Conservation (phyloP, 2,329 filamentous ascomycete genomes). For the Ophiostoma ulmi region DNA sequence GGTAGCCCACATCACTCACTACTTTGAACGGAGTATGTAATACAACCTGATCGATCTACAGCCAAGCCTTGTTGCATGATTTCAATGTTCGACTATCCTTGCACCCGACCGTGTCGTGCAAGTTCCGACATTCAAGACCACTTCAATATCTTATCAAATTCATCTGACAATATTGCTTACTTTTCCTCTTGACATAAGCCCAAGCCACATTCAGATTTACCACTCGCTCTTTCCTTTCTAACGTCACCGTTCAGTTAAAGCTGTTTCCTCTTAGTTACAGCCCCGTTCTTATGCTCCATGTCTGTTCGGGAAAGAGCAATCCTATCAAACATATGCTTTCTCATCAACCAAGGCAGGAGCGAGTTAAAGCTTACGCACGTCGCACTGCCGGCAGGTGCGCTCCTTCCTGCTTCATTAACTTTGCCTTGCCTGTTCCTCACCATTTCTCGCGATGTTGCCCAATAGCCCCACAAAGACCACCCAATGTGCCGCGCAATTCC, state of each 20-base stretch:
- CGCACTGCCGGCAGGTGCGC: background rate
- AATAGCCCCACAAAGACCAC: background rate
- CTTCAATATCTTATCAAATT: background rate
- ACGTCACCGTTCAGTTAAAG: background rate
- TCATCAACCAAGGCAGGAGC: background rate
- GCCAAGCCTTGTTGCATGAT: background rate
- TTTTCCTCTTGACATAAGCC: background rate
- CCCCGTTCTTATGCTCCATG: background rate
- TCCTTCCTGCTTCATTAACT: background rate
- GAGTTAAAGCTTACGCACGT: background rate
- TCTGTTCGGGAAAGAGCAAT: background rate
- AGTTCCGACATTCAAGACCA: background rate
- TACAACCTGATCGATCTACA: background rate
- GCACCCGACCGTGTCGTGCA: background rate
- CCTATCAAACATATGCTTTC: background rate
- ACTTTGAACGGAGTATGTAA: no score
- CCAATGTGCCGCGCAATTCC: background rate
- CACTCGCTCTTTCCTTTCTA: background rate
- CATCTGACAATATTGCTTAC: background rate
- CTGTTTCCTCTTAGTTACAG: background rate
- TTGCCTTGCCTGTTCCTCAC: constrained; percentile 1
- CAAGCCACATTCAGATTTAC: background rate
- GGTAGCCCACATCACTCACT: background rate
- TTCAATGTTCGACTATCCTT: background rate
- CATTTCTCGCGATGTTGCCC: constrained; percentile 1